Conservation (phyloP, 2,329 filamentous ascomycete species). For the Colletotrichum plurivorum region DNA sequence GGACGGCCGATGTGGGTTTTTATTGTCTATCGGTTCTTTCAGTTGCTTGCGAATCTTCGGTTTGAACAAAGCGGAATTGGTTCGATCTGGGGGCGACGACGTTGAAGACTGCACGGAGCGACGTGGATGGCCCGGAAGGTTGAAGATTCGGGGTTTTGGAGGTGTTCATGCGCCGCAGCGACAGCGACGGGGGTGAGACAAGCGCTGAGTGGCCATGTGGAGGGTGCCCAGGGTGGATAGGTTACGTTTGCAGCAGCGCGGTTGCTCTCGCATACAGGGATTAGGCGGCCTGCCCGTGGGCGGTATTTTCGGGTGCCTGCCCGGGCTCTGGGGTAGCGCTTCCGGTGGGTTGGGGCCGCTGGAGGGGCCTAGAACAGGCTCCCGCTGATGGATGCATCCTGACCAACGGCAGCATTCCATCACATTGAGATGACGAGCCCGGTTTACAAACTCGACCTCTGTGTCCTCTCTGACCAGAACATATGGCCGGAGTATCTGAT, state of each 20-base stretch:
- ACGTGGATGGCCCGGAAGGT: slow-evolving; percentile 24
- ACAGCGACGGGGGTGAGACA: slow-evolving; percentile 27
- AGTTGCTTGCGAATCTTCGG: slow-evolving; percentile 4
- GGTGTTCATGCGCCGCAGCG: slow-evolving; percentile 33
- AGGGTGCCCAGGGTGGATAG: slow-evolving; percentile 1
- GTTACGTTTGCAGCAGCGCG: slow-evolving; percentile 25
- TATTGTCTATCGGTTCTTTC: not conserved
- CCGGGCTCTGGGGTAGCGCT: slow-evolving; percentile 26
- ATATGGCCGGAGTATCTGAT: too few relatives aligned
- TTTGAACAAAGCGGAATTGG: not conserved
- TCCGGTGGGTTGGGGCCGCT: slow-evolving; percentile 13
- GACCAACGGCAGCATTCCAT: not conserved
- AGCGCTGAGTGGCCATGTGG: slow-evolving; percentile 31
- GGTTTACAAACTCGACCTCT: too few relatives aligned
- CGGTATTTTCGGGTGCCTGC: not conserved
- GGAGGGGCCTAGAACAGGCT: not conserved
- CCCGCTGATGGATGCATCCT: not conserved
- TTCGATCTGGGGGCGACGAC: slow-evolving; percentile 3
- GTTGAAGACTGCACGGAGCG: slow-evolving; percentile 4
- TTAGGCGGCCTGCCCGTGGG: slow-evolving; percentile 1
- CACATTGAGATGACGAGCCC: too few relatives aligned
- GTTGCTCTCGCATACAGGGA: slow-evolving; percentile 22
- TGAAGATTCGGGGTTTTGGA: slow-evolving; percentile 31
- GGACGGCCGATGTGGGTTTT: not conserved
- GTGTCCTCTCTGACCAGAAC: not conserved